These are phyloP conservation scores for Suhomyces anneliseae DNA, from an alignment of 1,139 yeast species.

Conservation along the genomic window DNA sequence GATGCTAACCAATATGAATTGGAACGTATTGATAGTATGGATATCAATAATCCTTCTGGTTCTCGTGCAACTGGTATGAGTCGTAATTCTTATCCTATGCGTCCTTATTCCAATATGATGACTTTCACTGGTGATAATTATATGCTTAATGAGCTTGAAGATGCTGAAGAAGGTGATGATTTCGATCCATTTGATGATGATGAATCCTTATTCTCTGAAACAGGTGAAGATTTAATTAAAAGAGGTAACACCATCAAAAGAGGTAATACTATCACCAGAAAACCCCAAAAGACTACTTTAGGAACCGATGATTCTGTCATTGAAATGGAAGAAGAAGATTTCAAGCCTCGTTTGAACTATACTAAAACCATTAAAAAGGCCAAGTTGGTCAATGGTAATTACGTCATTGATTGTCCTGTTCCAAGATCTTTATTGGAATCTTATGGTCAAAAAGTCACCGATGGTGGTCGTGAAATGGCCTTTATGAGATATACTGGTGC, in stretches of 20 bases:
- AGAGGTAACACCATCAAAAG: constrained; percentile 36
- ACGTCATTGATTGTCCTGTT: constrained; percentile 79
- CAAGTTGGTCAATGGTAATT: constrained; percentile 64
- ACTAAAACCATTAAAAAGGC: constrained; percentile 53
- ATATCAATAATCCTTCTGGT: constrained; percentile 9
- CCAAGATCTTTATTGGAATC: constrained; percentile 58
- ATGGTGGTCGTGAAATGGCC: constrained; percentile 62
- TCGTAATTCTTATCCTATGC: constrained; percentile 13
- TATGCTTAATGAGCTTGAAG: constrained; percentile 42
- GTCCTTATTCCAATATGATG: constrained; percentile 25
- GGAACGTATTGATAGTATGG: constrained; percentile 23
- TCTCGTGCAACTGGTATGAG: constrained; percentile 6
- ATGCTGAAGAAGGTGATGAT: constrained; percentile 39
- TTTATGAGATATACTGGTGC: constrained; percentile 81
- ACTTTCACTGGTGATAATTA: constrained; percentile 44
- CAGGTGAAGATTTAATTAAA: constrained; percentile 40
- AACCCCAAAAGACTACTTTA: constrained; percentile 15
- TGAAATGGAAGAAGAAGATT: constrained; percentile 40
- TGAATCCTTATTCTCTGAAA: constrained; percentile 45
- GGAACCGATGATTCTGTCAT: constrained; percentile 14
- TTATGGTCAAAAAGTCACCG: constrained; percentile 49
- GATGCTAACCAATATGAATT: constrained; percentile 24
- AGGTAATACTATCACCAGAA: constrained; percentile 20
- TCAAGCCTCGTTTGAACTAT: constrained; percentile 44
- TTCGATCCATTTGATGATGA: constrained; percentile 49